These are phyloP conservation scores for Ophiocordyceps camponoti-floridani DNA, from an alignment of 2,329 filamentous ascomycete species.

Conservation along the genomic window DNA sequence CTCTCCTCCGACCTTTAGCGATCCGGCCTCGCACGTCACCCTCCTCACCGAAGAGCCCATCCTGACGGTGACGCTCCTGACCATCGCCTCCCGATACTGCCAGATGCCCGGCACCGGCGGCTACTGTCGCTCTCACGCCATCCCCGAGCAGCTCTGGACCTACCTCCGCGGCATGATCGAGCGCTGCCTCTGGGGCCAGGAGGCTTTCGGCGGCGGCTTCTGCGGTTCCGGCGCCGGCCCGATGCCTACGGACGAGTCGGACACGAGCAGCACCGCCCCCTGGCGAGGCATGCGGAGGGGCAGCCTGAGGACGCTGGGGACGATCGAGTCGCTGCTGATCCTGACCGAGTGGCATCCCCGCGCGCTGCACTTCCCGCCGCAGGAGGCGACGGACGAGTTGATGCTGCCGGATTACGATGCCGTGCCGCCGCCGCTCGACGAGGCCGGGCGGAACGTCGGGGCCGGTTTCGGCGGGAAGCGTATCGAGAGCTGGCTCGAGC, in stretches of 20 bases:
- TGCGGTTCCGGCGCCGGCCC: constrained; percentile 51
- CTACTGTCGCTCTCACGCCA: constrained; percentile 68
- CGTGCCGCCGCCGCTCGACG: constrained; percentile 17
- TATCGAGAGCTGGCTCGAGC: constrained; percentile 92
- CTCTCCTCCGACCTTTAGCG: constrained; percentile 75
- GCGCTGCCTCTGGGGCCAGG: constrained; percentile 85
- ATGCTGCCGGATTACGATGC: constrained; percentile 43
- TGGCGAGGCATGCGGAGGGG: constrained; percentile 56
- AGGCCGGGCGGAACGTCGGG: constrained; percentile 12
- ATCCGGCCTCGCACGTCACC: constrained; percentile 60
- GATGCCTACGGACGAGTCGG: constrained; percentile 29
- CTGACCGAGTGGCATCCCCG: constrained; percentile 95
- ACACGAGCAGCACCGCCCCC: constrained; percentile 50
- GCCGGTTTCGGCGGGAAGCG: constrained; percentile 61
- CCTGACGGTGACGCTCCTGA: constrained; percentile 76
- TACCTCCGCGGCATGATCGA: constrained; percentile 93
- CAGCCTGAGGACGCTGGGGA: constrained; percentile 76
- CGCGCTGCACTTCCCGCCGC: constrained; percentile 80
- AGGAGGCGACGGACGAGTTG: constrained; percentile 54
- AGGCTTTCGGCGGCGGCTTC: constrained; percentile 82
- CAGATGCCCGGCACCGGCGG: constrained; percentile 64
- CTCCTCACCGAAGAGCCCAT: constrained; percentile 85
- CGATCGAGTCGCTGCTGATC: constrained; percentile 84
- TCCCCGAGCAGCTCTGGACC: constrained; percentile 90
- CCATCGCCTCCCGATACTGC: constrained; percentile 77